Conservation (phyloP, 345 rosid species). For the Eucalyptus regnans region DNA sequence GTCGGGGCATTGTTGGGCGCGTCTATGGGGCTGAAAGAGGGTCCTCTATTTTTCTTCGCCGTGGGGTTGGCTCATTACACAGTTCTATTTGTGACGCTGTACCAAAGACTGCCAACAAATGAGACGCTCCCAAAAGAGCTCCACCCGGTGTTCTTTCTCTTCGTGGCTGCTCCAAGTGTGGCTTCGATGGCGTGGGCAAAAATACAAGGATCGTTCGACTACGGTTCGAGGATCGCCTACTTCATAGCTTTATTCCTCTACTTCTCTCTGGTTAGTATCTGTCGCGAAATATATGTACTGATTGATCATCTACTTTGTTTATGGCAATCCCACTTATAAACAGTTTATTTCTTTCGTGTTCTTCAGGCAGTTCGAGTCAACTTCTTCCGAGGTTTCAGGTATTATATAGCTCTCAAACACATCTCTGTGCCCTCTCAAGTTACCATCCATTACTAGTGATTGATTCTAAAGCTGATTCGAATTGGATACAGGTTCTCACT, state of each 20-base stretch:
- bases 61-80: conserved; percentile 78
- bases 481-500: conserved; percentile 45
- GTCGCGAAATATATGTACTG: background rate
- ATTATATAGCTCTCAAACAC: background rate
- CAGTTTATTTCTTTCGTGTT: background rate
- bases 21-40: conserved; percentile 84
- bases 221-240: conserved; percentile 70
- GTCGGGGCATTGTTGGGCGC: conserved; percentile 89
- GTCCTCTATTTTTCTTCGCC: conserved; percentile 84
- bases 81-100: conserved; percentile 83
- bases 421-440: background rate
- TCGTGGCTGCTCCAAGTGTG: conserved; percentile 83
- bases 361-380: conserved; percentile 65
- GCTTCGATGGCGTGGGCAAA: conserved; percentile 91
- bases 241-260: conserved; percentile 87
- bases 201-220: conserved; percentile 57
- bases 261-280: conserved; percentile 51
- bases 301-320: background rate
- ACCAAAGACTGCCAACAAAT: conserved; percentile 88
- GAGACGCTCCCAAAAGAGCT: conserved; percentile 86
- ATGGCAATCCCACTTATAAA: background rate
- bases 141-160: conserved; percentile 91
- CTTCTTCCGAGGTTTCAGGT: conserved; percentile 81
- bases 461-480: background rate
- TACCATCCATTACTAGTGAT: background rate